phyloP scores from a whole-genome alignment of 1,284 basidiomycete genomes.

The Kwoniella shivajii region DNA sequence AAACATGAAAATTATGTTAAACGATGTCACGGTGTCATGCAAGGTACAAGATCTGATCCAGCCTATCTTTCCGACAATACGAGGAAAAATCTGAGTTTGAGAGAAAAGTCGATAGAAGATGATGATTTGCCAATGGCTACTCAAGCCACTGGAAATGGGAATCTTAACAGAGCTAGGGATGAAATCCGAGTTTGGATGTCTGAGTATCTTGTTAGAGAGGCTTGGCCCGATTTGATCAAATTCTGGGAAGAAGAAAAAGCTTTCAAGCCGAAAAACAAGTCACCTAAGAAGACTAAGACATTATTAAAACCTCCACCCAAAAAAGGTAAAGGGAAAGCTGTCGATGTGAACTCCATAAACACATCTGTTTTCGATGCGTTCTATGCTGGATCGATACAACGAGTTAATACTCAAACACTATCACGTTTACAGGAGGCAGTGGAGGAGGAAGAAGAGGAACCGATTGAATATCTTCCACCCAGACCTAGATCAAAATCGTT shows the following conservation, averaged over 20 bases:
- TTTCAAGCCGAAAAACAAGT: conserved; percentile 20
- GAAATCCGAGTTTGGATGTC: conserved; percentile 39
- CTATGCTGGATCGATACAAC: conserved; percentile 9
- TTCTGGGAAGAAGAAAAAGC: conserved; percentile 31
- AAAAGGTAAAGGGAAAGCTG: conserved; percentile 10
- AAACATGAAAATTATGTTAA: conserved; percentile 24
- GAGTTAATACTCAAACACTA: background rate
- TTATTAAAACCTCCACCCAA: background rate
- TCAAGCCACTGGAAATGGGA: background rate
- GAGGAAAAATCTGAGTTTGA: conserved; percentile 32
- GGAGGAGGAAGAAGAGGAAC: conserved; percentile 12
- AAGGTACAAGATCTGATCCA: conserved; percentile 39
- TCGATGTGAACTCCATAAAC: conserved; percentile 8
- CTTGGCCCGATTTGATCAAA: conserved; percentile 35
- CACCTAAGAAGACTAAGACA: conserved; percentile 17
- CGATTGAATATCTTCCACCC: conserved; percentile 1
- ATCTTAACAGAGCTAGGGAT: conserved; percentile 3
- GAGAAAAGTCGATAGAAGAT: conserved; percentile 14
- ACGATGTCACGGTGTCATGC: conserved; percentile 40
- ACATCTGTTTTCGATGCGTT: conserved; percentile 19
- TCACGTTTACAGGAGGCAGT: background rate
- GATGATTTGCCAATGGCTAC: background rate
- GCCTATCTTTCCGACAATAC: conserved; percentile 21
- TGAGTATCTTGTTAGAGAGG: conserved; percentile 38
- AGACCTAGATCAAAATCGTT: conserved; percentile 2